phyloP scores from a whole-genome alignment of 768 basidiomycete genomes.

The Scleroderma bovista region DNA sequence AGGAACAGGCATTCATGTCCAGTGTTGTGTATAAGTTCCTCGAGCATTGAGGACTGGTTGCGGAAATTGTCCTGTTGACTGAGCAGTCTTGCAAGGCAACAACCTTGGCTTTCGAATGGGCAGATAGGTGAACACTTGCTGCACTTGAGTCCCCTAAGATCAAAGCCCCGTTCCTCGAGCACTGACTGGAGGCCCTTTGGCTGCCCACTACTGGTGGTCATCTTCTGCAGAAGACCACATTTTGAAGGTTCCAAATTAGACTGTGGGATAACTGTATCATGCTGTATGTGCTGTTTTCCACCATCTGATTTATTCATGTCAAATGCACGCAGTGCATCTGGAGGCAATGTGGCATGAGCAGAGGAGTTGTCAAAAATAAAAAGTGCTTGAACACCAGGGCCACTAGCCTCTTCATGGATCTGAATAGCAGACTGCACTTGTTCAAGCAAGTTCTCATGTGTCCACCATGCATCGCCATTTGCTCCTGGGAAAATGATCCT shows the following conservation, averaged over 20 bases:
- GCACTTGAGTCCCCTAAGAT: constrained; percentile 34
- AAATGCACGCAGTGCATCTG: constrained; percentile 23
- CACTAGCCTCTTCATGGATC: constrained; percentile 34
- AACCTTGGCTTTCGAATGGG: constrained; percentile 12
- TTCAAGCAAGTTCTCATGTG: not conserved
- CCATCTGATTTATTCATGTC: constrained; percentile 22
- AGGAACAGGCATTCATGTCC: constrained; percentile 28
- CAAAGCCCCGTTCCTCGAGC: constrained; percentile 34
- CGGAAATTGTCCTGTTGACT: constrained; percentile 26
- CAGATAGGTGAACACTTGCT: constrained; percentile 19
- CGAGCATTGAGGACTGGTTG: constrained; percentile 19
- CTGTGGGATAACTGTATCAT: constrained; percentile 18
- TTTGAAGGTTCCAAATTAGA: constrained; percentile 9
- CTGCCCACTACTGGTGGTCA: constrained; percentile 31
- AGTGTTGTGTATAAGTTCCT: constrained; percentile 12
- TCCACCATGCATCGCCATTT: constrained; percentile 14
- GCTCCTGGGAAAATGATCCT: constrained; percentile 13
- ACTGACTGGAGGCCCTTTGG: constrained; percentile 9
- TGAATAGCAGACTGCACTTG: constrained; percentile 5
- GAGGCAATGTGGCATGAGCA: constrained; percentile 5
- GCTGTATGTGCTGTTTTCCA: constrained; percentile 16
- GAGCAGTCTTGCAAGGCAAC: constrained; percentile 24
- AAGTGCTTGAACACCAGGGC: constrained; percentile 16
- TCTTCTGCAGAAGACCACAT: constrained; percentile 24
- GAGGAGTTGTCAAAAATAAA: constrained; percentile 10